phyloP scores from a whole-genome alignment of 78 protist species.

The Emiliania huxleyi region DNA sequence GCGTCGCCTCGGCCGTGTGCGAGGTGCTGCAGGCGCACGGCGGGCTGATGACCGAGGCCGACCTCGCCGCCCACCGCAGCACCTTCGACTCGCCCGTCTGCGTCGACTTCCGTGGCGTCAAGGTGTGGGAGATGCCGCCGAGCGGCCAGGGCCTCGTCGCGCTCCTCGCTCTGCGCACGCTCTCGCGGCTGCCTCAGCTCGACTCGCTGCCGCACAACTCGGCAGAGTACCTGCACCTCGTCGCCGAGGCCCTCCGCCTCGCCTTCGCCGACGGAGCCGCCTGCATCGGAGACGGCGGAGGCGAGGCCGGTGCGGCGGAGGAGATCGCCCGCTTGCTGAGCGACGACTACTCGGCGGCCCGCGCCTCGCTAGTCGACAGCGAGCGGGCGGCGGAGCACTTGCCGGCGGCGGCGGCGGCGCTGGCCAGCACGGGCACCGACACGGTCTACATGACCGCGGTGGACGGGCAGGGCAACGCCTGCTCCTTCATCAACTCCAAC shows the following conservation, averaged over 20 bases:
- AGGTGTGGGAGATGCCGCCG: conserved; percentile 76
- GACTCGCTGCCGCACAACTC: conserved; percentile 19
- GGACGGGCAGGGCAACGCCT: conserved; percentile 73
- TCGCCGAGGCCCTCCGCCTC: conserved; percentile 70
- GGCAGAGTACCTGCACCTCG: conserved; percentile 53
- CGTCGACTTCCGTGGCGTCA: conserved; percentile 52
- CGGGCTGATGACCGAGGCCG: conserved; percentile 66
- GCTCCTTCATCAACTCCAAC: conserved; percentile 59
- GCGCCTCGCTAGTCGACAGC: neutral
- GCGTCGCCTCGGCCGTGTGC: conserved; percentile 71
- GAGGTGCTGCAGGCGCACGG: conserved; percentile 42
- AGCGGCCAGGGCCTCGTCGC: conserved; percentile 84
- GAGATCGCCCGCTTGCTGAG: neutral
- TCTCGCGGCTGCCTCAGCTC: neutral
- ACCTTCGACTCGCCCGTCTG: conserved; percentile 48
- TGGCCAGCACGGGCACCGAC: neutral
- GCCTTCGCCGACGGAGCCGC: conserved; percentile 70
- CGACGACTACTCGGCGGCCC: neutral
- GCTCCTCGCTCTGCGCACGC: conserved; percentile 68
- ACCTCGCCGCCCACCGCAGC: conserved; percentile 63
- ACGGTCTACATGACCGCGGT: neutral
- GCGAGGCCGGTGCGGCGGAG: neutral
- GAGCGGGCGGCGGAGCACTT: neutral
- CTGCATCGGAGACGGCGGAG: neutral
- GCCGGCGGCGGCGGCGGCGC: neutral